These are phyloP conservation scores for Plectranthus barbatus DNA, from an alignment of 257 asterid genomes.

Conservation along the genomic window DNA sequence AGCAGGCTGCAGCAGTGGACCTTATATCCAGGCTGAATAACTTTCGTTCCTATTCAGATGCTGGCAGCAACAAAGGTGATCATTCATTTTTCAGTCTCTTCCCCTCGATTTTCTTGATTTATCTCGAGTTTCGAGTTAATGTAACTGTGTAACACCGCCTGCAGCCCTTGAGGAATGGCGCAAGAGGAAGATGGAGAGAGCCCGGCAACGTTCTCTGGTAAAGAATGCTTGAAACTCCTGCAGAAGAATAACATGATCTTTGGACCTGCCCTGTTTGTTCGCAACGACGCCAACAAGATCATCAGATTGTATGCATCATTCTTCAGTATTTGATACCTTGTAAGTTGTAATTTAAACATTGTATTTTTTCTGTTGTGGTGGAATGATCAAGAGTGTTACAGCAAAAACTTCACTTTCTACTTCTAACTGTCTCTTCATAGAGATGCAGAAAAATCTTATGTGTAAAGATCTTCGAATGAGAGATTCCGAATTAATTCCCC, in stretches of 20 bases:
- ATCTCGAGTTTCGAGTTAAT: not conserved
- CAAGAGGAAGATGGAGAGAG: conserved; percentile 84
- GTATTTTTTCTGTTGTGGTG: not conserved
- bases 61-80: conserved; percentile 67
- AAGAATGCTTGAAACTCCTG: conserved; percentile 39
- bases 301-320: not conserved
- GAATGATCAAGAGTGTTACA: not conserved
- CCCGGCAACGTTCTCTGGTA: conserved; percentile 54
- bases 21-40: conserved; percentile 75
- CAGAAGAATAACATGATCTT: not conserved
- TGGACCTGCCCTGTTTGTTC: not conserved
- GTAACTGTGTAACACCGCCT: conserved; percentile 1
- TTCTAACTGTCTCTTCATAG: no score
- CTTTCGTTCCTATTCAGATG: conserved; percentile 64
- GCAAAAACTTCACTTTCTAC: no score
- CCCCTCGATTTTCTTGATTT: not conserved
- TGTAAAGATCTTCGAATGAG: no score
- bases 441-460: no score
- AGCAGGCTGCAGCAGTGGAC: conserved; percentile 72
- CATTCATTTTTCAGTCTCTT: not conserved
- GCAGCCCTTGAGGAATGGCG: conserved; percentile 93
- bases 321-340: not conserved
- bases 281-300: not conserved
- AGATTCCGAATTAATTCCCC: no score
- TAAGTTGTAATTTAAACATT: not conserved